Conservation (phyloP, 2,329 filamentous ascomycete species). For the Beauveria rudraprayagi region DNA sequence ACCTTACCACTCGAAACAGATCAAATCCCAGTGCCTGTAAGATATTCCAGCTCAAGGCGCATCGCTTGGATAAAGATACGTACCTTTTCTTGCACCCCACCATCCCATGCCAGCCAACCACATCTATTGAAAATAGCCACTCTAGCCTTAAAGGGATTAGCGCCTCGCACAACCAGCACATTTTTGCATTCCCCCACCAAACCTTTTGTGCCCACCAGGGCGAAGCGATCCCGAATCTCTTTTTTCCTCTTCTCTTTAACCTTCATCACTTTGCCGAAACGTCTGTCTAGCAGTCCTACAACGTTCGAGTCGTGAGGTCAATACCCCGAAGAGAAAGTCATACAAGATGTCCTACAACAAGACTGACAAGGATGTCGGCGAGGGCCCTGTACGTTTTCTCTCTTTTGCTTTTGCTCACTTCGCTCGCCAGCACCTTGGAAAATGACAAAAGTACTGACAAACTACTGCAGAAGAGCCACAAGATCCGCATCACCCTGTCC, state of each 20-base stretch:
- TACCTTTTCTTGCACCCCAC: background rate
- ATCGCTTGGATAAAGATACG: background rate
- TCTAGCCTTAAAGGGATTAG: background rate
- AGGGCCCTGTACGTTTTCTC: constrained; percentile 61
- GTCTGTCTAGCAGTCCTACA: constrained; percentile 22
- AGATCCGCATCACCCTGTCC: constrained; percentile 97
- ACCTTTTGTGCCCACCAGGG: background rate
- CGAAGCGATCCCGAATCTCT: background rate
- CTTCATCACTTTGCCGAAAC: constrained; percentile 78
- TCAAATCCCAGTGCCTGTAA: too few relatives aligned
- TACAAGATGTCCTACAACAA: constrained; percentile 88
- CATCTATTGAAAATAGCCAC: background rate
- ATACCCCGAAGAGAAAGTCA: constrained; percentile 21
- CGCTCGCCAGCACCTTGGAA: background rate
- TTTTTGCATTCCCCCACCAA: constrained; percentile 9
- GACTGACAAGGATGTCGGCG: constrained; percentile 86
- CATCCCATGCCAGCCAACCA: background rate
- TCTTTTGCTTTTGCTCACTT: constrained; percentile 19
- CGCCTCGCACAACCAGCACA: constrained; percentile 9
- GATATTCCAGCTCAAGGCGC: background rate
- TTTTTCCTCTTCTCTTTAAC: constrained; percentile 16
- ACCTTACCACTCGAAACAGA: too few relatives aligned
- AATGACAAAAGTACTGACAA: background rate
- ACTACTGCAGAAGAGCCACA: constrained; percentile 70
- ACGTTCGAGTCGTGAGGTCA: constrained; percentile 74